These are phyloP conservation scores for Phaeophleospora eucalypticola DNA, from an alignment of 2,329 filamentous ascomycete genomes.

Conservation along the genomic window DNA sequence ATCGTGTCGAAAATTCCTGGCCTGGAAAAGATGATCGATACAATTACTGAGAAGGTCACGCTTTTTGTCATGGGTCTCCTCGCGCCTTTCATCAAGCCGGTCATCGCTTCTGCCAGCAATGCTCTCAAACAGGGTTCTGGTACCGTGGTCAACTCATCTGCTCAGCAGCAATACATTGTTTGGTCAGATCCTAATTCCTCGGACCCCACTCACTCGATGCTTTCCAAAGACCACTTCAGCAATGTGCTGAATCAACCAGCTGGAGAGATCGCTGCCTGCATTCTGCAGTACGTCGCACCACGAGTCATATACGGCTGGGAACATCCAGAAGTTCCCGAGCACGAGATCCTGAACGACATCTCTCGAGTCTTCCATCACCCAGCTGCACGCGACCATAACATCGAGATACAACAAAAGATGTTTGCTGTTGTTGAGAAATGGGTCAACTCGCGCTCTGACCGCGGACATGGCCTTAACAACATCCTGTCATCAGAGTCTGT, in stretches of 20 bases:
- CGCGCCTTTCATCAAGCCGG: constrained; percentile 84
- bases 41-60: constrained; percentile 87
- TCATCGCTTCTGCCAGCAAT: constrained; percentile 83
- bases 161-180: constrained; percentile 48
- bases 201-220: constrained; percentile 50
- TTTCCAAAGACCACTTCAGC: constrained; percentile 51
- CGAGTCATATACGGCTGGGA: constrained; percentile 92
- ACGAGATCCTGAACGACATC: constrained; percentile 79
- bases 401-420: constrained; percentile 84
- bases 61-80: constrained; percentile 87
- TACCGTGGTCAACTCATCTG: constrained; percentile 55
- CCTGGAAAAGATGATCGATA: constrained; percentile 82
- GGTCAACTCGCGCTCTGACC: constrained; percentile 66
- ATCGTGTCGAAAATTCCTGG: constrained; percentile 91
- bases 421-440: constrained; percentile 79
- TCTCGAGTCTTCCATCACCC: constrained; percentile 87
- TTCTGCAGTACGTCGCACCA: constrained; percentile 82
- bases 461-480: constrained; percentile 63
- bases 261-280: constrained; percentile 47
- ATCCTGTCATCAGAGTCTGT: constrained; percentile 82
- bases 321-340: constrained; percentile 73
- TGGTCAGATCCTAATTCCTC: constrained; percentile 46
- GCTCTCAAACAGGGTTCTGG: constrained; percentile 82
- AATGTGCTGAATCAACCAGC: constrained; percentile 50
- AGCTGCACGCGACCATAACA: constrained; percentile 66